These are phyloP conservation scores for Striga asiatica DNA, from an alignment of 257 asterid genomes.

Conservation along the genomic window DNA sequence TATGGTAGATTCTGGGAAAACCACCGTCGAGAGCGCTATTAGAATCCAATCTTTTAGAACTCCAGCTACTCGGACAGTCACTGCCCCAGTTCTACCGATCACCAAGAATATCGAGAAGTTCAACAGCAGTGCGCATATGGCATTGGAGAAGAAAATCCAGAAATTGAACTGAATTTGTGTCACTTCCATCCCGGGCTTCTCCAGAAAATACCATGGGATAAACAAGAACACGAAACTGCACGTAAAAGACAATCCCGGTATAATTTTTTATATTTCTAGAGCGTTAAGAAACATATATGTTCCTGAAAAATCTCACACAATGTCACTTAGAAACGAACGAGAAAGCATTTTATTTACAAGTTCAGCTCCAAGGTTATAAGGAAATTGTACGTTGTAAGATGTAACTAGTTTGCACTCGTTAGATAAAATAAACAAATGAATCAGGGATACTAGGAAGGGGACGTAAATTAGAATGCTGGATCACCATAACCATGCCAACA, in stretches of 20 bases:
- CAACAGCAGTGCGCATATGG: constrained; percentile 85
- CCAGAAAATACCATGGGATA: constrained; percentile 97
- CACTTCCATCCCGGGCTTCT: constrained; percentile 88
- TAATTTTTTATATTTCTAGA: too few relatives aligned
- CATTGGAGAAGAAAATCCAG: constrained; percentile 97
- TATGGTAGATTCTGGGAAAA: constrained; percentile 87
- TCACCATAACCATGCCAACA: neutral
- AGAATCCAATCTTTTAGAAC: constrained; percentile 97
- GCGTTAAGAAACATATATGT: too few relatives aligned
- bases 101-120: constrained; percentile 89
- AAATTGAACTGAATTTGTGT: constrained; percentile 74
- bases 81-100: constrained; percentile 97
- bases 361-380: neutral
- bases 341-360: neutral
- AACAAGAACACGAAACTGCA: constrained; percentile 90
- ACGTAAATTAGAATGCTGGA: neutral
- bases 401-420: neutral
- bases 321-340: neutral
- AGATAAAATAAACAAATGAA: neutral
- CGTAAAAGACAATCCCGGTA: neutral
- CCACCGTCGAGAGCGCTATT: constrained; percentile 78
- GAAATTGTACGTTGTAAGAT: neutral
- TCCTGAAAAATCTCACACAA: neutral
- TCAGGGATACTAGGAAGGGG: neutral
- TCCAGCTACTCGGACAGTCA: constrained; percentile 94